Percentiles rank a stretch among this genome's conserved stretches.
Conservation (phyloP, 306 rosid species). For the Medicago ruthenica region DNA sequence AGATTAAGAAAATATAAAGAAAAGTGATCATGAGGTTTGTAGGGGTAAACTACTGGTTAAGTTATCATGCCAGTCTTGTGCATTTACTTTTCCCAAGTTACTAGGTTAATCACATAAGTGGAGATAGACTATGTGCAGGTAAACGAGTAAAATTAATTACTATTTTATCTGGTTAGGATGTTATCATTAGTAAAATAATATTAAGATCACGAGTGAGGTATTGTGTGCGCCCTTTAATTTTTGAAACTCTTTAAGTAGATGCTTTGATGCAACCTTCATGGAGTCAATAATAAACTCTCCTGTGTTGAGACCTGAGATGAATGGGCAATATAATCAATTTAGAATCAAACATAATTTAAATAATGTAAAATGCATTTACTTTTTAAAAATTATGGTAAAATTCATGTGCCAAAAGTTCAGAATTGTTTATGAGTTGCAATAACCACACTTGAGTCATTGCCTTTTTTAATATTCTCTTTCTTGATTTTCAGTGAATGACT, state of each 20-base stretch:
- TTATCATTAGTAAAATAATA: neutral
- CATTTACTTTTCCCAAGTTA: slow-evolving; percentile 5
- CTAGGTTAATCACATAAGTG: slow-evolving; percentile 7
- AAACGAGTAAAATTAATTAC: neutral
- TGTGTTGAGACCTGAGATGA: neutral
- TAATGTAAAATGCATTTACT: neutral
- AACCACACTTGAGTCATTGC: slow-evolving; percentile 13
- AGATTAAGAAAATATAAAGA: slow-evolving; percentile 21
- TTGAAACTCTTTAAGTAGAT: neutral
- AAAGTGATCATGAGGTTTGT: slow-evolving; percentile 13
- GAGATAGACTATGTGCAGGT: neutral
- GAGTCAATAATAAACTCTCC: neutral
- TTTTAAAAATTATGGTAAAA: too few species aligned
- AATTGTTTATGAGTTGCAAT: neutral
- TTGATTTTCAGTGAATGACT: slow-evolving; percentile 48
- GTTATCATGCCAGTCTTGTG: slow-evolving; percentile 6
- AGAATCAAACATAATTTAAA: neutral
- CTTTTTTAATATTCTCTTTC: slow-evolving; percentile 37
- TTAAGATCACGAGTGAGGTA: neutral
- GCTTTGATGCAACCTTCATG: neutral
- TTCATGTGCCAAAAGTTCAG: too few species aligned
- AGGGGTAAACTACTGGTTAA: slow-evolving; percentile 23
- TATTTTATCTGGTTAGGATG: neutral
- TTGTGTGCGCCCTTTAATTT: neutral
- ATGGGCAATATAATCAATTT: too few species aligned